phyloP scores from a whole-genome alignment of 2,329 filamentous ascomycete species.

The Colletotrichum viniferum region DNA sequence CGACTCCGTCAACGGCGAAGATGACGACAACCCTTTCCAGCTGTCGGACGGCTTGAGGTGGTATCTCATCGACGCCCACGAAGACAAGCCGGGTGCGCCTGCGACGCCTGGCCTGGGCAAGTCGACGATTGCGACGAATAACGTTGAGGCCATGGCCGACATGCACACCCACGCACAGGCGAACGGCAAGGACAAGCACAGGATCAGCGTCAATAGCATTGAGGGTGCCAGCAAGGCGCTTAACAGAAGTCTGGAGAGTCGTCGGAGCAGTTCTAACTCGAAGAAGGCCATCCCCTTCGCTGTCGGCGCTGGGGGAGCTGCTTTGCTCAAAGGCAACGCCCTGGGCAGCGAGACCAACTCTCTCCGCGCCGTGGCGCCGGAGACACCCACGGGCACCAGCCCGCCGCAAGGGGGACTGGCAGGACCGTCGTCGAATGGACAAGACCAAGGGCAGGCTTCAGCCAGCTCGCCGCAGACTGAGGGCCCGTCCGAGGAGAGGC shows the following conservation, averaged over 20 bases:
- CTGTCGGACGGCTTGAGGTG: constrained; percentile 92
- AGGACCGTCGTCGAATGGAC: not conserved
- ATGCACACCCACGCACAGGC: constrained; percentile 56
- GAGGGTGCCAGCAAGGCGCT: constrained; percentile 78
- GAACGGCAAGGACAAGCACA: constrained; percentile 46
- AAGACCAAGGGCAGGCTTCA: constrained; percentile 3
- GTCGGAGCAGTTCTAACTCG: constrained; percentile 85
- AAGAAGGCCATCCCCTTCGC: constrained; percentile 73
- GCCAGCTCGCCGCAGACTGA: not conserved
- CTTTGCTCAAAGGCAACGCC: constrained; percentile 52
- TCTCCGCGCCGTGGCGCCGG: constrained; percentile 52
- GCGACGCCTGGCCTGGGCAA: constrained; percentile 92
- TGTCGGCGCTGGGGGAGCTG: constrained; percentile 37
- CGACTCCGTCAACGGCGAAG: constrained; percentile 59
- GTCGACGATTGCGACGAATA: constrained; percentile 86
- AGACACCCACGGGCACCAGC: constrained; percentile 42
- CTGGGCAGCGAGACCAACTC: constrained; percentile 65
- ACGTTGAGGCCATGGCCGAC: constrained; percentile 84
- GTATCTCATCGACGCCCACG: constrained; percentile 92
- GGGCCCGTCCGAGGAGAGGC: constrained; percentile 11
- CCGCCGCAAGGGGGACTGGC: constrained; percentile 41
- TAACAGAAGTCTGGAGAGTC: constrained; percentile 88
- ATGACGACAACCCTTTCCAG: constrained; percentile 97
- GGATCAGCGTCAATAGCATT: constrained; percentile 59
- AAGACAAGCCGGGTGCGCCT: constrained; percentile 91